Conservation (phyloP, 768 basidiomycete genomes). For the Leccinellum luteum region DNA sequence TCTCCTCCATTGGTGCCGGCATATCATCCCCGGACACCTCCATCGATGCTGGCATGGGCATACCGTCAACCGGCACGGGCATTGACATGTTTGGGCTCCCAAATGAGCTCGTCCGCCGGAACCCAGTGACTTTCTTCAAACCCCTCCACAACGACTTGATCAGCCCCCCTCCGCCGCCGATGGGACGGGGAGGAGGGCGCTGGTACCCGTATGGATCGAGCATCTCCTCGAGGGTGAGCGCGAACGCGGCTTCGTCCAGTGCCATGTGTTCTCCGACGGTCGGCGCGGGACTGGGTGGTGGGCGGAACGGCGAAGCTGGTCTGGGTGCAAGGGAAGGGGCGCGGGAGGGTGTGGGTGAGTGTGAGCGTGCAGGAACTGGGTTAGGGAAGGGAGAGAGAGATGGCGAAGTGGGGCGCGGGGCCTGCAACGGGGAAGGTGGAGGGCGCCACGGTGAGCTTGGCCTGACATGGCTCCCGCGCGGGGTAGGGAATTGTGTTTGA, state of each 20-base stretch:
- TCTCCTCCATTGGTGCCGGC: too few relatives aligned
- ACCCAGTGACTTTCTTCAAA: slow-evolving; percentile 30
- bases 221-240: background rate
- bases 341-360: background rate
- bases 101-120: slow-evolving; percentile 3
- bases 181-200: background rate
- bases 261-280: slow-evolving; percentile 32
- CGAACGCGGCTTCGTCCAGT: slow-evolving; percentile 18
- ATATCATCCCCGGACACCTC: background rate
- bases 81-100: slow-evolving; percentile 2
- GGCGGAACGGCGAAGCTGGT: slow-evolving; percentile 13
- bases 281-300: slow-evolving; percentile 22
- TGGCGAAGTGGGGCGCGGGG: background rate
- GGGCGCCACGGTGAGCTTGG: background rate
- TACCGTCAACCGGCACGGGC: background rate
- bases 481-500: background rate
- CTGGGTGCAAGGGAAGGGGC: background rate
- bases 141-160: slow-evolving; percentile 33
- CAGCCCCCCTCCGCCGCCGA: slow-evolving; percentile 12
- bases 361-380: background rate
- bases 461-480: background rate
- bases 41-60: background rate
- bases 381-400: background rate
- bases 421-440: background rate
- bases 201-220: slow-evolving; percentile 5